Conservation (phyloP, 768 basidiomycete genomes). For the Phaeolepiota aurea region DNA sequence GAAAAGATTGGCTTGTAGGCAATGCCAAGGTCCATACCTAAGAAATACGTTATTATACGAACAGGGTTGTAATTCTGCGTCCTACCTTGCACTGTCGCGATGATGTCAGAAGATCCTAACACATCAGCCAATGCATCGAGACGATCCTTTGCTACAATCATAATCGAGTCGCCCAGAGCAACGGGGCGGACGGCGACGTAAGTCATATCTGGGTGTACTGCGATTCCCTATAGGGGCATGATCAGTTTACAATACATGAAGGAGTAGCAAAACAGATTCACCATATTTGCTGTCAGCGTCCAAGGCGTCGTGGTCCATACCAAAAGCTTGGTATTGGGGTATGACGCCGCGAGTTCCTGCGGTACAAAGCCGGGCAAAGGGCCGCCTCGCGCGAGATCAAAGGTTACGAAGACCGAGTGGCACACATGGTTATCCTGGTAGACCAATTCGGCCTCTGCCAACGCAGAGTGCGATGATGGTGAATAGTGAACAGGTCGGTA, state of each 20-base stretch:
- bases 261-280: constrained; percentile 21
- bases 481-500: constrained; percentile 92
- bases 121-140: constrained; percentile 27
- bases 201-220: constrained; percentile 64
- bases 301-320: constrained; percentile 99
- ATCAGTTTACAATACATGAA: background rate
- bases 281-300: constrained; percentile 96
- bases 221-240: constrained; percentile 61
- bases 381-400: constrained; percentile 41
- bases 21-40: constrained; percentile 46
- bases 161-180: constrained; percentile 15
- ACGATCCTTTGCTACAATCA: constrained; percentile 45
- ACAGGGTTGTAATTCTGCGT: too few species aligned
- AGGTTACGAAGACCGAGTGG: constrained; percentile 79
- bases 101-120: constrained; percentile 26
- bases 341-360: constrained; percentile 20
- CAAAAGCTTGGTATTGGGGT: constrained; percentile 41
- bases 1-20: constrained; percentile 59
- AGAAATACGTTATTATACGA: too few species aligned
- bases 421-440: constrained; percentile 89
- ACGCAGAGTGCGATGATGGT: constrained; percentile 86
- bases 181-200: constrained; percentile 44
- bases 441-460: constrained; percentile 90
- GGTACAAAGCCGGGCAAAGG: constrained; percentile 14
- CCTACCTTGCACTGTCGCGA: constrained; percentile 29